Conservation (phyloP, 257 asterid genomes). For the Voacanga thouarsii region DNA sequence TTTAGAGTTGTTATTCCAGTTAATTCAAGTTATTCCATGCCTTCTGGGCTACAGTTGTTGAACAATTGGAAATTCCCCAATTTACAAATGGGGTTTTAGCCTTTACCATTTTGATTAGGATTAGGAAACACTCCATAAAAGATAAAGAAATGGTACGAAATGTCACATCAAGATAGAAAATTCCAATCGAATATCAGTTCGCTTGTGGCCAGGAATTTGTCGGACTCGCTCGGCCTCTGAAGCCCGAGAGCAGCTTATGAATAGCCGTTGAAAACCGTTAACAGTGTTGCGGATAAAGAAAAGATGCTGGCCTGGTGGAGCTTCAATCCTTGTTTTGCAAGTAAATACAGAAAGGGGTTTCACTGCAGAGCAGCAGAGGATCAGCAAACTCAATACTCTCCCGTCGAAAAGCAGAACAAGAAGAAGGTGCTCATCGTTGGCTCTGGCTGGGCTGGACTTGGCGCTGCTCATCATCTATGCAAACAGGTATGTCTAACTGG, state of each 20-base stretch:
- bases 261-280: conserved; percentile 14
- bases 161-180: background rate
- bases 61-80: no score
- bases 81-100: no score
- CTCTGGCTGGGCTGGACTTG: conserved; percentile 71
- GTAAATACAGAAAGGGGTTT: conserved; percentile 26
- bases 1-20: no score
- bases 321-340: conserved; percentile 26
- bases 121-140: no score
- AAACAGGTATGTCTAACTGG: conserved; percentile 35
- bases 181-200: background rate
- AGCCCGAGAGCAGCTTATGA: background rate
- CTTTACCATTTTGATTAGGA: no score
- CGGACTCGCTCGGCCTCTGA: background rate
- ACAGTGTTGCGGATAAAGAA: background rate
- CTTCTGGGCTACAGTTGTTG: no score
- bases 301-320: conserved; percentile 41
- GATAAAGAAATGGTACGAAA: background rate
- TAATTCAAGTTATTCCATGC: no score
- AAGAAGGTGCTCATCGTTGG: conserved; percentile 57
- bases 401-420: conserved; percentile 31
- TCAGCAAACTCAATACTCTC: conserved; percentile 16
- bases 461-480: conserved; percentile 64
- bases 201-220: conserved; percentile 18
- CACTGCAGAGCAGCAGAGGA: conserved; percentile 48